Percentiles rank a stretch among this genome's conserved stretches.
Evolutionary conservation across 225 moss, liverwort and hornwort genomes (phyloP).

Genomic region (Takakia lepidozioides): DNA sequence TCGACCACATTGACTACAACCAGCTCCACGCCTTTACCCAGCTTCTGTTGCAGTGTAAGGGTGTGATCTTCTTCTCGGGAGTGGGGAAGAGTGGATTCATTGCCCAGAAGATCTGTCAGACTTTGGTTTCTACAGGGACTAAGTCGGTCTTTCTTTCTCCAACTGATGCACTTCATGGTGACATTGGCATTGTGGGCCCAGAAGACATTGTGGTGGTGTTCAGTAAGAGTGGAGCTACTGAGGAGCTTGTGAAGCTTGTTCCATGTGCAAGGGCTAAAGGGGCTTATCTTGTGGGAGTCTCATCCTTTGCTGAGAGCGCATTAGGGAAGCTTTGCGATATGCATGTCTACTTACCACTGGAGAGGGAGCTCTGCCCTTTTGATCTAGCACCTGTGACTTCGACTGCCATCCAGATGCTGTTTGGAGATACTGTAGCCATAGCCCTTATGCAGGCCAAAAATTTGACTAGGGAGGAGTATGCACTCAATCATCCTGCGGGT

Average conservation of each 20-base stretch:
- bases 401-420: constrained; percentile 51
- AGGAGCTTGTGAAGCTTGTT: constrained; percentile 40
- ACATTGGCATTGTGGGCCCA: constrained; percentile 39
- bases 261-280: constrained; percentile 43
- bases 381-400: constrained; percentile 57
- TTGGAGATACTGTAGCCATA: constrained; percentile 52
- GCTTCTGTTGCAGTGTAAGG: constrained; percentile 20
- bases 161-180: constrained; percentile 51
- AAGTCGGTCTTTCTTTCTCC: constrained; percentile 53
- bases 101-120: constrained; percentile 55
- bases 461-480: constrained; percentile 43
- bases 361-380: constrained; percentile 56
- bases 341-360: constrained; percentile 31
- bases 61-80: constrained; percentile 52
- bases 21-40: constrained; percentile 34
- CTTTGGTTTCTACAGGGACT: constrained; percentile 41
- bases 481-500: constrained; percentile 54
- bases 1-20: constrained; percentile 37
- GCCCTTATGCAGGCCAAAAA: constrained; percentile 58
- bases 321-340: constrained; percentile 29
- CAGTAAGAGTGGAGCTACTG: constrained; percentile 47
- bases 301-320: constrained; percentile 16
- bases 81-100: constrained; percentile 58
- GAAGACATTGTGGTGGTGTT: constrained; percentile 38
- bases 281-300: constrained; percentile 36